Conservation (phyloP, 495 filamentous ascomycete species). For the Thermochaetoides thermophila region DNA sequence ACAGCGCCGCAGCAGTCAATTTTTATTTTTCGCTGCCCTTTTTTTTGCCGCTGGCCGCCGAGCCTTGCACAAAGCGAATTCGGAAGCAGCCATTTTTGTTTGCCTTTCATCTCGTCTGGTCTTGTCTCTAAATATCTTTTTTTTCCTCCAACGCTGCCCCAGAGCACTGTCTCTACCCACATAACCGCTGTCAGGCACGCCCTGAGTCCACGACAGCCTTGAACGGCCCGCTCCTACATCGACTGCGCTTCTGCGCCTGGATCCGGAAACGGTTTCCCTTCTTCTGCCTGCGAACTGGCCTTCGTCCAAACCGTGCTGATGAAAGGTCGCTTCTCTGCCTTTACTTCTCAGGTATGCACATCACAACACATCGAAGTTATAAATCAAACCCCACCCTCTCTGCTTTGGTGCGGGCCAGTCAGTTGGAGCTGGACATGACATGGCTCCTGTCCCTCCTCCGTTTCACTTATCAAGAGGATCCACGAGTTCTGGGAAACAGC, state of each 20-base stretch:
- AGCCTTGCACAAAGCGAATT: too few relatives aligned
- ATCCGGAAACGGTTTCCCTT: constrained; percentile 2
- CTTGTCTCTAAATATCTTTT: constrained; percentile 5
- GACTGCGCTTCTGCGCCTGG: too few relatives aligned
- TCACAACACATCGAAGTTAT: too few relatives aligned
- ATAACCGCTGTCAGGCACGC: neutral
- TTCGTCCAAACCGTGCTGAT: constrained; percentile 53
- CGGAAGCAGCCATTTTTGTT: constrained; percentile 2
- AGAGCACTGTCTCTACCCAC: too few relatives aligned
- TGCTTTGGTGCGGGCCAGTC: too few relatives aligned
- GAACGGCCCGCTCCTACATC: neutral
- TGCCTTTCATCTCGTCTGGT: constrained; percentile 3
- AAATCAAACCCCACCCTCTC: constrained; percentile 7
- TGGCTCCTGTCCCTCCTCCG: constrained; percentile 1
- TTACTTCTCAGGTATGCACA: constrained; percentile 99
- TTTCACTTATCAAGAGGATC: too few relatives aligned
- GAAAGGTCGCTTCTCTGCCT: constrained; percentile 84
- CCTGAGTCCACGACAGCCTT: neutral
- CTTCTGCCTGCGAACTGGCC: constrained; percentile 13
- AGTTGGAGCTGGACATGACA: too few relatives aligned
- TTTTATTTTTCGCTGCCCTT: too few relatives aligned
- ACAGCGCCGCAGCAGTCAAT: too few relatives aligned
- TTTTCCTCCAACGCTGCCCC: constrained; percentile 1
- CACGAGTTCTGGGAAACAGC: too few relatives aligned
- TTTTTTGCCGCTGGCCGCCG: too few relatives aligned